Conservation (phyloP, 2,329 filamentous ascomycete species). For the Metarhizium sp. region DNA sequence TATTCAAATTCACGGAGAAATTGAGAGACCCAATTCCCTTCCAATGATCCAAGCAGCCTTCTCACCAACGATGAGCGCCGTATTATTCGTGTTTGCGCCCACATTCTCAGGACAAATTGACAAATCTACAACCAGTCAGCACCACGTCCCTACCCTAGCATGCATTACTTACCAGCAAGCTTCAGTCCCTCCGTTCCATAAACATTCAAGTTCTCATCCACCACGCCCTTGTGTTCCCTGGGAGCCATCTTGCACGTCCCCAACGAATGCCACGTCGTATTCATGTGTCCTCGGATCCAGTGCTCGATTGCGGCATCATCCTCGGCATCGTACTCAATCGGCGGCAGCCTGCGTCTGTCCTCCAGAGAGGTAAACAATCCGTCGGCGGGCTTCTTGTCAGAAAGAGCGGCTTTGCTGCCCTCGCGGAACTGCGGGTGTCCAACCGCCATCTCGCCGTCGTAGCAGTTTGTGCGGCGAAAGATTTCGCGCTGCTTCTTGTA, state of each 20-base stretch:
- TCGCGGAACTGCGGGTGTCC: conserved; percentile 33
- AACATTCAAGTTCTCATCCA: conserved; percentile 30
- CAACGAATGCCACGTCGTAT: conserved; percentile 36
- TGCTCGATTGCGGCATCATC: conserved; percentile 39
- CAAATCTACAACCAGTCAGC: conserved; percentile 18
- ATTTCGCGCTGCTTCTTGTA: conserved; percentile 58
- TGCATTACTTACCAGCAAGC: conserved; percentile 31
- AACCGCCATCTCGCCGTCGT: conserved; percentile 32
- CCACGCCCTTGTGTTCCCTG: conserved; percentile 32
- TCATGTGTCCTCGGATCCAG: conserved; percentile 26
- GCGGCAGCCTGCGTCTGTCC: conserved; percentile 15
- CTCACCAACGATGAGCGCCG: conserved; percentile 35
- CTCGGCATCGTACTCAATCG: conserved; percentile 36
- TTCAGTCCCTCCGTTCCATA: conserved; percentile 34
- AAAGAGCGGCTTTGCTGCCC: conserved; percentile 27
- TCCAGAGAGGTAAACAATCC: conserved; percentile 12
- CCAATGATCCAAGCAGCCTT: conserved; percentile 25
- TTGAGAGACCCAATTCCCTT: conserved; percentile 14
- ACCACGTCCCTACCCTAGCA: neutral
- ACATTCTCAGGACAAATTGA: conserved; percentile 30
- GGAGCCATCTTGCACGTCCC: conserved; percentile 44
- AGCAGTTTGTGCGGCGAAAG: conserved; percentile 42
- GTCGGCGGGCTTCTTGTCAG: conserved; percentile 13
- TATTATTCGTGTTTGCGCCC: conserved; percentile 33
- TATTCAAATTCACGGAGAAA: conserved; percentile 7